Base-by-base conservation (phyloP, 768 basidiomycete genomes). In the Coprinellus aureogranulatus region DNA sequence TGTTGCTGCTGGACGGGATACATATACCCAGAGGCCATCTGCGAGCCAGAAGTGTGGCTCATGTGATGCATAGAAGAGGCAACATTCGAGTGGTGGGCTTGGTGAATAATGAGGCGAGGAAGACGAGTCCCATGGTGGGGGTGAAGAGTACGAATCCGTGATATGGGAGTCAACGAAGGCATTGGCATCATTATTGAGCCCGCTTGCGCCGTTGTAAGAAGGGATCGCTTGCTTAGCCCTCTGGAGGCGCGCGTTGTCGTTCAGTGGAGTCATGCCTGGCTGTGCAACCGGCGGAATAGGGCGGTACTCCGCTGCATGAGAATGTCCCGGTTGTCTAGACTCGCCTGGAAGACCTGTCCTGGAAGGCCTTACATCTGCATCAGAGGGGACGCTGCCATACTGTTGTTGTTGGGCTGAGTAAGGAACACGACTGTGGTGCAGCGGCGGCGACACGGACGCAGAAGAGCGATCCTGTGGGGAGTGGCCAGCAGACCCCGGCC, bases 381-480 rank as follows among this genome's bases (percentile, higher is more conserved):
- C 49, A 25, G 42, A 14, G 34, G 34, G 34, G 26, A 39, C 40
- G 20, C 26, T 16, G 16, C 42, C 14, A 28, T 45, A 42, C 23
- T 20, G 31, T n/a, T 20, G 52, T 10, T 28, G 28, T 27, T 45
- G 30, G 26, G 30, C 9, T 46, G 47, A 14, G 31, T 58, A 45
- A n/a, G 53, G 57, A n/a, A 40, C 4, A 2, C 44, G 57, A 23
- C 9, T 23, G 8, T 27, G 27, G 18, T n/a, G 44, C 31, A 48
- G 12, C 11, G 54, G 31, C n/a, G 54, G 54, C 16, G 57, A 53
- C 42, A 58, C 22, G 1, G 57, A 53, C 4, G 34, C 42, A n/a
- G 57, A 52, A n/a, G 57, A 58, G 31, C 34, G 57, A 20, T 47
- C 25, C 22, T 58, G 40, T 26, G 50, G 57, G 10, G 57, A 58